Evolutionary conservation across 2,329 filamentous ascomycete species (phyloP).

Genomic region (Penicillium sp.): DNA sequence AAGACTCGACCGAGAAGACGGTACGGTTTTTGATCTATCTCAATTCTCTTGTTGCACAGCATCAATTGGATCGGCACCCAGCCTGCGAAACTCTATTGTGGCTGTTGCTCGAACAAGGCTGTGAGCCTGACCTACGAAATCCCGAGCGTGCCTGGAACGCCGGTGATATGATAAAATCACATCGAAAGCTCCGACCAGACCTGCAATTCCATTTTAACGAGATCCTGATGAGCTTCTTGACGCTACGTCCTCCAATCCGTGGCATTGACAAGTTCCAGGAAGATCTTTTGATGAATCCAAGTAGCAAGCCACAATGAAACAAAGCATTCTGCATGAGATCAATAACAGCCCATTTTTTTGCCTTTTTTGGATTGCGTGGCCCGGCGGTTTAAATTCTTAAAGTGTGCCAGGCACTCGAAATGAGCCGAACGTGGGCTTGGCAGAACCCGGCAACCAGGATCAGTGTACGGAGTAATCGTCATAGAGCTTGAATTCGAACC

Average conservation of each 20-base stretch:
- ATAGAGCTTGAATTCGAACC: constrained; percentile 8
- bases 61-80: constrained; percentile 34
- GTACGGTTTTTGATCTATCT: constrained; percentile 35
- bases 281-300: constrained; percentile 20
- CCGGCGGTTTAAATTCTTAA: neutral
- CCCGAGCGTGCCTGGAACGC: constrained; percentile 39
- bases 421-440: constrained; percentile 11
- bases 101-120: constrained; percentile 40
- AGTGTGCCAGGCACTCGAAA: neutral
- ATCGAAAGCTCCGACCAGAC: constrained; percentile 36
- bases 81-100: constrained; percentile 43
- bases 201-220: constrained; percentile 43
- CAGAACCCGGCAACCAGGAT: constrained; percentile 16
- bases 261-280: constrained; percentile 36
- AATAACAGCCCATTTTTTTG: neutral
- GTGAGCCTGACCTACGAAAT: constrained; percentile 36
- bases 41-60: constrained; percentile 24
- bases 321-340: neutral
- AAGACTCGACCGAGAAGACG: constrained; percentile 30
- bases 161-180: constrained; percentile 35
- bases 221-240: constrained; percentile 38
- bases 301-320: neutral
- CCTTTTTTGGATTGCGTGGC: neutral
- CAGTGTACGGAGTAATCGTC: constrained; percentile 21
- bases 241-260: constrained; percentile 31